A percentile compares a stretch with the other conserved stretches of the same genome.
These are phyloP conservation scores for Kodamaea laetipori DNA, from an alignment of 805 yeast genomes.

Conservation along the genomic window DNA sequence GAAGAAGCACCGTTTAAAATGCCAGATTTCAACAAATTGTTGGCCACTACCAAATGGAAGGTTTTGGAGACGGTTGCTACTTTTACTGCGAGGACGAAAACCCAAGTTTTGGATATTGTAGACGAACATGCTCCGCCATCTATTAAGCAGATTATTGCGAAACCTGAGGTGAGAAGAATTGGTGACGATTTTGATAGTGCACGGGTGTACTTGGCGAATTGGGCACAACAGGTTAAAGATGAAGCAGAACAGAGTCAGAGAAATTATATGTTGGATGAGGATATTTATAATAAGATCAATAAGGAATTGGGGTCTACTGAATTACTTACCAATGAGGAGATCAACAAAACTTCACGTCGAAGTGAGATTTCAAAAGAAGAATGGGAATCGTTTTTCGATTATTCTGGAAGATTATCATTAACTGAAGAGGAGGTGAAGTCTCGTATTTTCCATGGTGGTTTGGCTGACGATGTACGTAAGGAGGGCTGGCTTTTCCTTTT, in stretches of 20 bases:
- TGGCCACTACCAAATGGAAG: constrained; percentile 81
- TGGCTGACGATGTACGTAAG: constrained; percentile 56
- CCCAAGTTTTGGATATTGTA: constrained; percentile 63
- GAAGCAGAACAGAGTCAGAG: constrained; percentile 71
- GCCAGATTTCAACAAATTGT: constrained; percentile 47
- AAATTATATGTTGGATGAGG: constrained; percentile 55
- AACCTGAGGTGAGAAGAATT: constrained; percentile 78
- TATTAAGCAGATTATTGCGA: constrained; percentile 59
- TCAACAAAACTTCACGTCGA: constrained; percentile 61
- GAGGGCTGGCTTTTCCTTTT: constrained; percentile 87
- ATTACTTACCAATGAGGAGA: constrained; percentile 58
- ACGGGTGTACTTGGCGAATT: constrained; percentile 86
- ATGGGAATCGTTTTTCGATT: constrained; percentile 86
- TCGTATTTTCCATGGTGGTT: constrained; percentile 88
- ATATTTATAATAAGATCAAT: constrained; percentile 57
- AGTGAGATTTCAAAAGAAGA: constrained; percentile 68
- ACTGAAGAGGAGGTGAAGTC: constrained; percentile 80
- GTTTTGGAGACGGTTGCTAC: constrained; percentile 82
- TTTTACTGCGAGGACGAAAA: constrained; percentile 53
- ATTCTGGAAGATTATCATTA: constrained; percentile 67
- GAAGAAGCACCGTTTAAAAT: constrained; percentile 25
- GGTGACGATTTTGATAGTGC: constrained; percentile 95
- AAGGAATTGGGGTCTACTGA: constrained; percentile 64
- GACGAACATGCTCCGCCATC: constrained; percentile 63
- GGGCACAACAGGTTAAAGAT: constrained; percentile 94